Evolutionary conservation across 306 rosid species (phyloP).

Genomic region (Malus orientalis): DNA sequence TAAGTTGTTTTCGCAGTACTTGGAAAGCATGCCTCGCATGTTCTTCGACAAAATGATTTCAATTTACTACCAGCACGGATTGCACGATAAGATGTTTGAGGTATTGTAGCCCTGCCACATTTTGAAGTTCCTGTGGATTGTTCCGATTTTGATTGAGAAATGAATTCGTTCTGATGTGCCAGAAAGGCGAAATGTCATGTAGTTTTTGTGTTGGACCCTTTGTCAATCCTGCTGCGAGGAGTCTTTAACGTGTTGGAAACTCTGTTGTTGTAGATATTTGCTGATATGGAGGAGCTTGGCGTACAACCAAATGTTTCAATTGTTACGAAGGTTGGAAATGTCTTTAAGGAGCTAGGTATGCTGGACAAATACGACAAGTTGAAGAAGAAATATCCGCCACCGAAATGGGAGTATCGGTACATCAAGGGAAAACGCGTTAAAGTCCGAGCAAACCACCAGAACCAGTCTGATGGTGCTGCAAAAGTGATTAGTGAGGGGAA

Average conservation of each 20-base stretch:
- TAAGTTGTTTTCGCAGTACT: constrained; percentile 56
- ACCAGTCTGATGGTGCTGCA: constrained; percentile 1
- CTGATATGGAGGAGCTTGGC: constrained; percentile 94
- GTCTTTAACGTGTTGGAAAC: constrained; percentile 14
- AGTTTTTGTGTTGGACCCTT: neutral
- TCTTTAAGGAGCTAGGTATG: constrained; percentile 77
- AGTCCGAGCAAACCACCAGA: constrained; percentile 28
- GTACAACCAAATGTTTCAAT: constrained; percentile 48
- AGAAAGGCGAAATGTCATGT: neutral
- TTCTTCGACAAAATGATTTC: constrained; percentile 79
- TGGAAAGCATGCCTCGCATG: constrained; percentile 77
- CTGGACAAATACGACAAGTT: constrained; percentile 56
- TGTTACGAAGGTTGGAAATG: constrained; percentile 61
- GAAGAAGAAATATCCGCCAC: constrained; percentile 70
- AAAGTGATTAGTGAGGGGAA: constrained; percentile 14
- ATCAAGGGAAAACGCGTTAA: constrained; percentile 66
- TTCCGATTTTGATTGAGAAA: neutral
- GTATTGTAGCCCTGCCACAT: constrained; percentile 28
- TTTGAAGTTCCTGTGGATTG: neutral
- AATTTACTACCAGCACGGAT: constrained; percentile 48
- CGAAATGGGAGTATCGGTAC: constrained; percentile 61
- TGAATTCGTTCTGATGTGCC: neutral
- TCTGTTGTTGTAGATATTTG: constrained; percentile 56
- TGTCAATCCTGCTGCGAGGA: neutral
- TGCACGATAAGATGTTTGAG: constrained; percentile 88